Conservation (phyloP, 2,329 filamentous ascomycete genomes). For the Neoarthrinium moseri region DNA sequence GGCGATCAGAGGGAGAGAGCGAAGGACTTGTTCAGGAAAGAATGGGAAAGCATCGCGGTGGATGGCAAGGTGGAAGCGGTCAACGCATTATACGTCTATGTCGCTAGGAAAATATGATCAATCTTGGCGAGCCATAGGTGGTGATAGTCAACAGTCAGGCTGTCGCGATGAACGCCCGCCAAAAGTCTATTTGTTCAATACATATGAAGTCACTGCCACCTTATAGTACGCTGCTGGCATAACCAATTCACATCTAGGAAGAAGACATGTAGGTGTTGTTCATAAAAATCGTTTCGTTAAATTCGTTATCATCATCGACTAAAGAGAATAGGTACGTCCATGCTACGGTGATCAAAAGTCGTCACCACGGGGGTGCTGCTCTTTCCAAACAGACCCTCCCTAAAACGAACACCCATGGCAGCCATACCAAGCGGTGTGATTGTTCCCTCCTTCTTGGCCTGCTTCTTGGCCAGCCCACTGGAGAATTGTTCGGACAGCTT, state of each 20-base stretch:
- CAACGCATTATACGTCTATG: slow-evolving; percentile 22
- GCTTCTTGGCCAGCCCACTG: slow-evolving; percentile 16
- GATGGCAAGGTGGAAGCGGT: slow-evolving; percentile 26
- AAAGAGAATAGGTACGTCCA: slow-evolving; percentile 63
- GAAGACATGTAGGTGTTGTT: too few species aligned
- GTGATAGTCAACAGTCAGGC: too few species aligned
- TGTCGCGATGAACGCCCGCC: too few species aligned
- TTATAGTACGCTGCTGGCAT: too few species aligned
- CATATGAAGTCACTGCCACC: too few species aligned
- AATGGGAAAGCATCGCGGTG: slow-evolving; percentile 28
- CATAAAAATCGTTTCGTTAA: too few species aligned
- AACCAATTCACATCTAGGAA: too few species aligned
- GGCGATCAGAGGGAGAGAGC: slow-evolving; percentile 17
- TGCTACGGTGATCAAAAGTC: slow-evolving; percentile 35
- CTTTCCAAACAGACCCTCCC: slow-evolving; percentile 42
- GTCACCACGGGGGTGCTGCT: slow-evolving; percentile 19
- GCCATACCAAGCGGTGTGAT: slow-evolving; percentile 21
- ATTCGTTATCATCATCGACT: slow-evolving; percentile 31
- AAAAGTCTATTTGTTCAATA: too few species aligned
- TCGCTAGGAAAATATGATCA: background rate
- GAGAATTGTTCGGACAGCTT: slow-evolving; percentile 53
- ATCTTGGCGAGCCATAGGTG: too few species aligned
- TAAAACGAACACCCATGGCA: slow-evolving; percentile 33
- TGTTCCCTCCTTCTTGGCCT: slow-evolving; percentile 22
- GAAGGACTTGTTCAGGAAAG: slow-evolving; percentile 25